Base-by-base conservation (phyloP, 139 green algal species). In the Marvania coccoides region DNA sequence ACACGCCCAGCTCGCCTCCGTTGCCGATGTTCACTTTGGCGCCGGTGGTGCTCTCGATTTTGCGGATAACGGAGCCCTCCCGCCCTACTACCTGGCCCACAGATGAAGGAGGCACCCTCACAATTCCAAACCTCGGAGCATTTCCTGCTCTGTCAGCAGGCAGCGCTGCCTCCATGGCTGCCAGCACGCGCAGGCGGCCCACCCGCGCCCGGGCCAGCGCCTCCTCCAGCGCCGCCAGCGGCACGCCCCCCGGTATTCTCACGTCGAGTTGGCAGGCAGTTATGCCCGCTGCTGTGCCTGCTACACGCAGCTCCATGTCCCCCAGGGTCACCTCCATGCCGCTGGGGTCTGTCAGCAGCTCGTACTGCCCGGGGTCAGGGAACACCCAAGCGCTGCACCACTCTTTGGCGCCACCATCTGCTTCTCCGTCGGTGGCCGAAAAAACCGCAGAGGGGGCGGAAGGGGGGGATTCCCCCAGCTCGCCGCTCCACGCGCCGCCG, bases 291-390 rank as follows among this genome's bases (percentile, higher is more conserved):
- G 19, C 5, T 0, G 73, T 88, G 39, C 84, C 85, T 67, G 71
- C 65, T 26, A 87, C 68, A 51, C 87, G 87, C 61, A 90, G 81
- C 63, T 89, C 69, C 84, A 92, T 86, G 59, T 90, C 83, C 0
- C 85, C 79, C 26, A 85, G 57, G 30, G 64, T 60, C 39, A 85
- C 81, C 59, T 92, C 86, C 5, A 83, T 47, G 19, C 77, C 85
- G 26, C 79, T 66, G 79, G 75, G 65, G 40, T 82, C 75, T 0
- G 56, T 61, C 24, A 82, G 58, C 26, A 88, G 70, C 47, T 87
- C 83, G 54, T 76, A 73, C 10, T 29, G 59, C 38, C 72, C 37
- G 63, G 72, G 45, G 34, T 61, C 29, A 38, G 58, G 48, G 19
- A 14, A 62, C 19, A n/a, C 37, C 1, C 36, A 56, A 26, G 45